phyloP scores from a whole-genome alignment of 1,284 basidiomycete genomes.

The Meripilus lineatus region DNA sequence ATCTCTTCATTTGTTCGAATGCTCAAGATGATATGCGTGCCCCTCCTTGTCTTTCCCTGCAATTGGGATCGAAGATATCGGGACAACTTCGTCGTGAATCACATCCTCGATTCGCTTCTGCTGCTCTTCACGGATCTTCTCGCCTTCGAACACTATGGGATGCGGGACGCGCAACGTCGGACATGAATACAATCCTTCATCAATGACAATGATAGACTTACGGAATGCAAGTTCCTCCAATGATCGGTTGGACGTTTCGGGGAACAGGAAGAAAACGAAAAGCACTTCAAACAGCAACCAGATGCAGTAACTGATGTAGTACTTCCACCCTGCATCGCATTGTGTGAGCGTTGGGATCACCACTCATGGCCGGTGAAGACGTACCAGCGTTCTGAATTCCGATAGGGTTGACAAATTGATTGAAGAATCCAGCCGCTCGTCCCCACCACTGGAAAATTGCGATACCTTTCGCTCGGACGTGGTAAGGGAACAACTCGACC shows the following conservation, averaged over 20 bases:
- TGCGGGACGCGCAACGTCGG: background rate
- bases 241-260: slow-evolving; percentile 44
- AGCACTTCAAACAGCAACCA: slow-evolving; percentile 41
- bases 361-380: slow-evolving; percentile 5
- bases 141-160: slow-evolving; percentile 42
- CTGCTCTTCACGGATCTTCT: slow-evolving; percentile 39
- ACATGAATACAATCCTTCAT: no score
- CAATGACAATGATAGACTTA: slow-evolving; percentile 27
- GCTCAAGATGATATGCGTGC: slow-evolving; percentile 19
- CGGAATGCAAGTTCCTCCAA: slow-evolving; percentile 59
- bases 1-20: no score
- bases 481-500: slow-evolving; percentile 64
- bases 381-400: slow-evolving; percentile 46
- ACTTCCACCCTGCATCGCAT: slow-evolving; percentile 23
- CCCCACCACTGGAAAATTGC: slow-evolving; percentile 59
- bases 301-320: slow-evolving; percentile 27
- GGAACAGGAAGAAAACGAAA: slow-evolving; percentile 49
- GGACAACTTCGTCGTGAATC: slow-evolving; percentile 21
- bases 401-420: slow-evolving; percentile 71
- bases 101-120: slow-evolving; percentile 40
- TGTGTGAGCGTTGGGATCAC: background rate
- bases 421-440: slow-evolving; percentile 54
- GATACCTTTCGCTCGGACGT: slow-evolving; percentile 63
- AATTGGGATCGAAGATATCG: slow-evolving; percentile 9
- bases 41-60: slow-evolving; percentile 18